Percentiles rank a stretch among this genome's conserved stretches.
phyloP scores from a whole-genome alignment of 352 stramenopile species.

The Phytophthora sojae region DNA sequence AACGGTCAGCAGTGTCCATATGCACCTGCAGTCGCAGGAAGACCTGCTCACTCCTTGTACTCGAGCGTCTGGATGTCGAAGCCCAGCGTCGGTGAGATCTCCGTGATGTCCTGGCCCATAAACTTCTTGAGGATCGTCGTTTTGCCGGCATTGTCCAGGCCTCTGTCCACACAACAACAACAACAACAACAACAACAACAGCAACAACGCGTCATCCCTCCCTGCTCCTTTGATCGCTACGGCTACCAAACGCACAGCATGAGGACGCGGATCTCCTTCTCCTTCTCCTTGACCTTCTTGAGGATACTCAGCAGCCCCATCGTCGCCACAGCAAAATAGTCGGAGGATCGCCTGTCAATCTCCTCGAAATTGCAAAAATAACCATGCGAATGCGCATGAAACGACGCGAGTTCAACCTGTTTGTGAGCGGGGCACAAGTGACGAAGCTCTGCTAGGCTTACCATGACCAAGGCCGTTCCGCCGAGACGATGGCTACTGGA shows the following conservation, averaged over 20 bases:
- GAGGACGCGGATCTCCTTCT: slow-evolving; percentile 98
- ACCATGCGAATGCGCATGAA: slow-evolving; percentile 18
- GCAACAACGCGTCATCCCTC: slow-evolving; percentile 13
- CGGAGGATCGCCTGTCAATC: not conserved
- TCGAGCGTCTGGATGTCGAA: slow-evolving; percentile 99
- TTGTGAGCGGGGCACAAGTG: not conserved
- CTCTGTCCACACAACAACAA: slow-evolving; percentile 52
- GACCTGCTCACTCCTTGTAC: slow-evolving; percentile 84
- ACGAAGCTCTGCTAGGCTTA: not conserved
- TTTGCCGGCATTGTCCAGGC: slow-evolving; percentile 99
- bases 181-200: slow-evolving; percentile 14
- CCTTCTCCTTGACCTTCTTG: slow-evolving; percentile 99
- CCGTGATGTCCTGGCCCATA: slow-evolving; percentile 96
- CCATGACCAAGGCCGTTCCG: slow-evolving; percentile 35
- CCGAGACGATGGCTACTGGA: slow-evolving; percentile 7
- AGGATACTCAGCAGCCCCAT: slow-evolving; percentile 95
- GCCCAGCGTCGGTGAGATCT: slow-evolving; percentile 98
- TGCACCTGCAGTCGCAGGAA: not conserved
- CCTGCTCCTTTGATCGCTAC: not conserved
- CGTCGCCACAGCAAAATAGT: not conserved
- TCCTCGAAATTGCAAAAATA: slow-evolving; percentile 17
- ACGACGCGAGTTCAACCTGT: slow-evolving; percentile 16
- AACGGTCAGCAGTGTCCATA: not conserved
- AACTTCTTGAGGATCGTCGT: slow-evolving; percentile 99
- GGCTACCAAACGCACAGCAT: slow-evolving; percentile 90